Evolutionary conservation across 1,284 basidiomycete species (phyloP).

Genomic region (Butyriboletus regius): DNA sequence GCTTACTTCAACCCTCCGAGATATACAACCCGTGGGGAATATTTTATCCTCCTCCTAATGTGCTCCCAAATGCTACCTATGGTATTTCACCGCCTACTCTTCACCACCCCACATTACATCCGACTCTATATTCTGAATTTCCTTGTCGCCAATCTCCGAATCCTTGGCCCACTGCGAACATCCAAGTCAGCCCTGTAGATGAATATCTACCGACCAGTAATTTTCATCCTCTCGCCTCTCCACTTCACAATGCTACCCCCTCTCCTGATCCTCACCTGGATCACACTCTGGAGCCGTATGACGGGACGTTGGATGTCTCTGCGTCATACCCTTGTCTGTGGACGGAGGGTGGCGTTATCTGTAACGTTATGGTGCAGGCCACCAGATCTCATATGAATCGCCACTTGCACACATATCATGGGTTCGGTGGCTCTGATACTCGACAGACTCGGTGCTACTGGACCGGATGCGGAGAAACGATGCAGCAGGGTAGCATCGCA

Average conservation of each 20-base stretch:
- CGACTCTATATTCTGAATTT: neutral
- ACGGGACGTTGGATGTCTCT: neutral
- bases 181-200: slow-evolving; percentile 2
- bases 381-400: slow-evolving; percentile 27
- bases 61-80: neutral
- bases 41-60: neutral
- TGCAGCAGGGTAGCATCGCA: slow-evolving; percentile 30
- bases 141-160: neutral
- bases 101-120: neutral
- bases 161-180: neutral
- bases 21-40: slow-evolving; percentile 5
- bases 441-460: slow-evolving; percentile 20
- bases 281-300: neutral
- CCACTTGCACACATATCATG: slow-evolving; percentile 22
- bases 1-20: neutral
- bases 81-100: neutral
- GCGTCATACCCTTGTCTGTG: slow-evolving; percentile 20
- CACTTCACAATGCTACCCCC: neutral
- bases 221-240: neutral
- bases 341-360: slow-evolving; percentile 12
- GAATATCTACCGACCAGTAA: neutral
- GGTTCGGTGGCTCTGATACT: slow-evolving; percentile 21
- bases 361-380: slow-evolving; percentile 18
- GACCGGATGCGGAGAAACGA: slow-evolving; percentile 17
- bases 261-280: neutral